Base-by-base conservation (phyloP, 2,329 filamentous ascomycete genomes). In the Cyphellophora attinorum region DNA sequence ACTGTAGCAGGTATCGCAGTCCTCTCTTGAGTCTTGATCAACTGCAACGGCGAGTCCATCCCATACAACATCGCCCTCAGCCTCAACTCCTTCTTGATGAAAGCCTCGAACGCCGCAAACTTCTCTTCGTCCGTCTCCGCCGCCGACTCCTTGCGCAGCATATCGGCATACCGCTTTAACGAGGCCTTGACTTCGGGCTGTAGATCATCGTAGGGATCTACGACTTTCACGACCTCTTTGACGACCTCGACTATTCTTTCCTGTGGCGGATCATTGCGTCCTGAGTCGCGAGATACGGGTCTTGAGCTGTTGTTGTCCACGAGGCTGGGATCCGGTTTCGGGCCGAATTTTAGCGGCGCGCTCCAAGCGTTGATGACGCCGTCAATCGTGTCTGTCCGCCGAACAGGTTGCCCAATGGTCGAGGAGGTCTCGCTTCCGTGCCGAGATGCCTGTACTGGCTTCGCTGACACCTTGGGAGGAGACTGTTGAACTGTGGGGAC, bases 181-280 rank as follows among this genome's bases (percentile, higher is more conserved):
- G 71, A 74, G 2, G 68, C 67, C 44, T 63, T 67, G 43, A 66
- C 74, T 67, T 71, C 74, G 3, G 68, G 64, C 40, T 72, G 67
- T n/a, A 75, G 56, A 43, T 72, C 70, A 15, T 59, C 61, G 38
- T 65, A 65, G 4, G 67, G 65, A 43, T 72, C 62, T 33, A 58
- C 38, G 35, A 59, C 55, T 15, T 47, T 48, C 6, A 38, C 38
- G 13, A 46, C 37, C 11, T 43, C 32, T 11, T 40, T 37, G 12
- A 19, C 18, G 16, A 21, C 29, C n/a, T 31, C 14, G 6, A 18
- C 12, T 4, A n/a, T 11, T 3, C 15, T 12, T 23, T n/a, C 12
- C 5, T 6, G 32, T 11, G 17, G 6, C 11, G 15, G 5, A 3
- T 31, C 16, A 3, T 11, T 5, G 15, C 19, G 29, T 6, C 8